A percentile compares a stretch with the other conserved stretches of the same genome.
Evolutionary conservation across 257 asterid genomes (phyloP).

Genomic region (Ajuga chamaepitys): DNA sequence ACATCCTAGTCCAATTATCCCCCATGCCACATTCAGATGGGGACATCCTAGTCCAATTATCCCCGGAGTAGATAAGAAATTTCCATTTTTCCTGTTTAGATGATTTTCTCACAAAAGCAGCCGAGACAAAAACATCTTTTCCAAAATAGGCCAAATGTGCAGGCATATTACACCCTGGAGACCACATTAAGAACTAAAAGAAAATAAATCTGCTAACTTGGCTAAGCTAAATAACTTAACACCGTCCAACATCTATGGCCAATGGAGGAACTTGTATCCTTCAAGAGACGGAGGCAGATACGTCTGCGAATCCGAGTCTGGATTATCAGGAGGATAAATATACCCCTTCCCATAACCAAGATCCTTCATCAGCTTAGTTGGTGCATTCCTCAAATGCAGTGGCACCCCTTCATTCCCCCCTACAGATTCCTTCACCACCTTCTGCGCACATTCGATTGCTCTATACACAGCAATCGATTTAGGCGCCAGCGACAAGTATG

Average conservation of each 20-base stretch:
- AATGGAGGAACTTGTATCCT: slow-evolving; percentile 57
- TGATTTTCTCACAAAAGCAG: too few relatives aligned
- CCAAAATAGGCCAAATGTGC: too few relatives aligned
- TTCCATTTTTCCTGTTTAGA: too few relatives aligned
- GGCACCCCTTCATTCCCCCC: slow-evolving; percentile 85
- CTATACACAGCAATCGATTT: slow-evolving; percentile 60
- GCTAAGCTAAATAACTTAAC: too few relatives aligned
- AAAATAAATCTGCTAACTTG: too few relatives aligned
- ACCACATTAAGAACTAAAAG: neutral
- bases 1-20: too few relatives aligned
- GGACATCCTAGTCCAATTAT: too few relatives aligned
- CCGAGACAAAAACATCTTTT: too few relatives aligned
- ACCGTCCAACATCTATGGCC: slow-evolving; percentile 34
- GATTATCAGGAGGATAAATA: slow-evolving; percentile 65
- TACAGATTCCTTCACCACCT: slow-evolving; percentile 64
- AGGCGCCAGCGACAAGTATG: slow-evolving; percentile 73
- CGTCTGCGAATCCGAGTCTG: slow-evolving; percentile 32
- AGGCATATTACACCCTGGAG: too few relatives aligned
- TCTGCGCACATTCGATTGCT: slow-evolving; percentile 53
- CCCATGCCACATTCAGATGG: too few relatives aligned
- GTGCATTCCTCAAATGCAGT: slow-evolving; percentile 79
- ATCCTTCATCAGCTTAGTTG: slow-evolving; percentile 87
- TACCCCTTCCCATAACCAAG: slow-evolving; percentile 72
- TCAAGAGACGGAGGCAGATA: slow-evolving; percentile 63
- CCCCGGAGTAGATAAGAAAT: too few relatives aligned